These are phyloP conservation scores for Sedum album DNA, from an alignment of 164 flowering plant genomes.

Conservation along the genomic window DNA sequence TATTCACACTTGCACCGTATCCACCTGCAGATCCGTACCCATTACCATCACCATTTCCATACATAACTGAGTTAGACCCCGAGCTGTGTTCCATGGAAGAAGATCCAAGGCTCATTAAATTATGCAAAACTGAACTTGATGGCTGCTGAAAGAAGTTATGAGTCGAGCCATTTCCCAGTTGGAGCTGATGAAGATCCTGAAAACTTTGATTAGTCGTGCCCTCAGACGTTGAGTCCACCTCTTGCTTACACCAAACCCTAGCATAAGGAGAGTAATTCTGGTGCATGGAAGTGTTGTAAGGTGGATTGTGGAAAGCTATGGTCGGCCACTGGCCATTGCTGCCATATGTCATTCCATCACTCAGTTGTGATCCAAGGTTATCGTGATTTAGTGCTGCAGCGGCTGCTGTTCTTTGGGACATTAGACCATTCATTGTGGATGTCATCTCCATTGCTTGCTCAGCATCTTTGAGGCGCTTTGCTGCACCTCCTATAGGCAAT, in stretches of 20 bases:
- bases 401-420: constrained; percentile 2
- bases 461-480: constrained; percentile 64
- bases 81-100: constrained; percentile 55
- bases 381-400: neutral
- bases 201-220: constrained; percentile 20
- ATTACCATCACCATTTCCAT: constrained; percentile 12
- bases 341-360: constrained; percentile 7
- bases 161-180: constrained; percentile 28
- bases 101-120: constrained; percentile 48
- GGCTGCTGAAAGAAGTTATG: constrained; percentile 53
- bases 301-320: constrained; percentile 28
- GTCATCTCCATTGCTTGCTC: constrained; percentile 32
- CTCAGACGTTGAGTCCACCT: constrained; percentile 27
- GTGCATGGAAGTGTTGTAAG: constrained; percentile 33
- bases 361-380: neutral
- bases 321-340: constrained; percentile 18
- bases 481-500: constrained; percentile 72
- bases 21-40: constrained; percentile 14
- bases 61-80: constrained; percentile 25
- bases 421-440: neutral
- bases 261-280: constrained; percentile 27
- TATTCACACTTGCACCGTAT: constrained; percentile 15
- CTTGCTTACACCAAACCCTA: constrained; percentile 71
- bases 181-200: constrained; percentile 31
- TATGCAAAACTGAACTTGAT: constrained; percentile 38